Evolutionary conservation across 1,284 basidiomycete genomes (phyloP).

Genomic region (Cryptococcus sp.): DNA sequence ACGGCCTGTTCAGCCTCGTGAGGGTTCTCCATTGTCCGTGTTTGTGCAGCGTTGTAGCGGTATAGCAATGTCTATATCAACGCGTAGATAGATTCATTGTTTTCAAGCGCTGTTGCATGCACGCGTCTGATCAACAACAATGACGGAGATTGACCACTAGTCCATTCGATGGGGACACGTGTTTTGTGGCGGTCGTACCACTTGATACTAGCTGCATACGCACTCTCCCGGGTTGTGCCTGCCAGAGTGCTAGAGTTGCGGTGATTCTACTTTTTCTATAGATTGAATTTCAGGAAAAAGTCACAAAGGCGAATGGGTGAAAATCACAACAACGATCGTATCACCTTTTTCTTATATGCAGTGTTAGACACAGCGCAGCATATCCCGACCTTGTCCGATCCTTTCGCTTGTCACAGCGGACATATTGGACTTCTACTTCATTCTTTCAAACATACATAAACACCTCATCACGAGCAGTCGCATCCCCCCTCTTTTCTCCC

Average conservation of each 20-base stretch:
- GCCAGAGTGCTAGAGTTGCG: no score
- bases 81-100: not conserved
- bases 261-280: no score
- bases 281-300: no score
- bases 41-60: no score
- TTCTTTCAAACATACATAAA: slow-evolving; percentile 30
- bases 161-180: not conserved
- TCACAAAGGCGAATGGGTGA: no score
- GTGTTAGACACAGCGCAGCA: no score
- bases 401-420: not conserved
- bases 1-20: slow-evolving; percentile 88
- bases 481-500: slow-evolving; percentile 25
- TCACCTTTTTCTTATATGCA: slow-evolving; percentile 9
- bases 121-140: no score
- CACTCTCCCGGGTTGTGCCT: no score
- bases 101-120: no score
- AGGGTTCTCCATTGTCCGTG: slow-evolving; percentile 73
- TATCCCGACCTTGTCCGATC: slow-evolving; percentile 20
- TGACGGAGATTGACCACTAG: not conserved
- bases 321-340: not conserved
- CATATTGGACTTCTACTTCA: not conserved
- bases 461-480: slow-evolving; percentile 31
- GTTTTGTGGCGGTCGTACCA: slow-evolving; percentile 6
- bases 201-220: not conserved
- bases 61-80: no score